Evolutionary conservation across 2,329 filamentous ascomycete species (phyloP).

Genomic region (Rachicladosporium sp.): DNA sequence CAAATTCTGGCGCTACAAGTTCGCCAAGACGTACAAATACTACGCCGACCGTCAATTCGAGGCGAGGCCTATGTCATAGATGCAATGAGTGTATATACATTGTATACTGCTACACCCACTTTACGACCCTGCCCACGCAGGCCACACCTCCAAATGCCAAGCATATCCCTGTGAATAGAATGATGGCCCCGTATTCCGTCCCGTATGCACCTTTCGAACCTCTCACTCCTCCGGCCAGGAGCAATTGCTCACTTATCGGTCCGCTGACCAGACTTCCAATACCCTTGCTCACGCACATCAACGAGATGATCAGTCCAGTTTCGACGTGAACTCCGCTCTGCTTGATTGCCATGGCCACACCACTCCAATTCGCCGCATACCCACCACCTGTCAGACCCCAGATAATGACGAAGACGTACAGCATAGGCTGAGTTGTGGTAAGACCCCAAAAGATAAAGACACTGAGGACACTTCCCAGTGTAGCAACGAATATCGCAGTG

Average conservation of each 20-base stretch:
- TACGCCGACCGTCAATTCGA: slow-evolving; percentile 24
- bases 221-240: slow-evolving; percentile 25
- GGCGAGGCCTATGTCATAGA: slow-evolving; percentile 13
- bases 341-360: slow-evolving; percentile 13
- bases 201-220: slow-evolving; percentile 30
- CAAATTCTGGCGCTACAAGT: slow-evolving; percentile 22
- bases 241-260: slow-evolving; percentile 37
- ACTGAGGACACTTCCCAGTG: slow-evolving; percentile 23
- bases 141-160: slow-evolving; percentile 20
- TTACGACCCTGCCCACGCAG: slow-evolving; percentile 12
- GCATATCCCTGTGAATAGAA: slow-evolving; percentile 31
- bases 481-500: slow-evolving; percentile 26
- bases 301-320: slow-evolving; percentile 36
- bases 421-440: slow-evolving; percentile 27
- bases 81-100: too few species aligned
- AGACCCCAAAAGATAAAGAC: slow-evolving; percentile 36
- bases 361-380: slow-evolving; percentile 25
- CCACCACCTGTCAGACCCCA: slow-evolving; percentile 32
- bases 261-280: slow-evolving; percentile 40
- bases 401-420: slow-evolving; percentile 31
- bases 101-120: slow-evolving; percentile 7
- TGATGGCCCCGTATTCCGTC: slow-evolving; percentile 29
- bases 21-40: slow-evolving; percentile 23
- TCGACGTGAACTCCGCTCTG: slow-evolving; percentile 23
- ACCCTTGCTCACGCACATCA: slow-evolving; percentile 37